Evolutionary conservation across 768 basidiomycete genomes (phyloP).

Genomic region (Rubroboletus pulcherrimus): DNA sequence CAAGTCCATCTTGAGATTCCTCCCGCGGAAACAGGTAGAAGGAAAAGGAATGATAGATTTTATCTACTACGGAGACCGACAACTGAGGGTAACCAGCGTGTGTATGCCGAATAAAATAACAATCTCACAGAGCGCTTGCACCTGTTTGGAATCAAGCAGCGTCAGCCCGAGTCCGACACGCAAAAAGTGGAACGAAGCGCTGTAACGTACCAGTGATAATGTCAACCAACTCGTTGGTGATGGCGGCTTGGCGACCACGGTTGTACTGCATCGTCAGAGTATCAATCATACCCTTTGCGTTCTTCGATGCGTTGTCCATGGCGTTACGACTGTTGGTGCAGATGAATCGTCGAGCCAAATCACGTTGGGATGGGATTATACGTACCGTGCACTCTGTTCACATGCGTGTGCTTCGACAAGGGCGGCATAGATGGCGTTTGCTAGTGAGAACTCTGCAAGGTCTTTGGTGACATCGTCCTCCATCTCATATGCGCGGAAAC

Average conservation of each 20-base stretch:
- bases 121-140: constrained; percentile 45
- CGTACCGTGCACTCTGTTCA: constrained; percentile 85
- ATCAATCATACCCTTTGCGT: constrained; percentile 91
- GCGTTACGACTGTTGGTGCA: constrained; percentile 68
- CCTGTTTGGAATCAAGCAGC: constrained; percentile 25
- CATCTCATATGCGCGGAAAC: constrained; percentile 95
- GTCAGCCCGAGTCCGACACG: neutral
- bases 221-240: constrained; percentile 93
- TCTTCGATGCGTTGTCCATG: constrained; percentile 99
- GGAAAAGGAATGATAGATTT: constrained; percentile 19
- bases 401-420: constrained; percentile 95
- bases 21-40: neutral
- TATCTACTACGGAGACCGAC: constrained; percentile 20
- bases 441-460: constrained; percentile 90
- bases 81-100: constrained; percentile 11
- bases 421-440: constrained; percentile 93
- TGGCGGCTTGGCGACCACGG: constrained; percentile 96
- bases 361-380: neutral
- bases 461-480: constrained; percentile 95
- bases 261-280: constrained; percentile 92
- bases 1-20: neutral
- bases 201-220: constrained; percentile 75
- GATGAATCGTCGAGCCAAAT: neutral
- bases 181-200: neutral
- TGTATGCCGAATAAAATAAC: constrained; percentile 9